These are phyloP conservation scores for Triticum monococcum DNA, from an alignment of 176 grass and related monocot genomes.

Conservation along the genomic window DNA sequence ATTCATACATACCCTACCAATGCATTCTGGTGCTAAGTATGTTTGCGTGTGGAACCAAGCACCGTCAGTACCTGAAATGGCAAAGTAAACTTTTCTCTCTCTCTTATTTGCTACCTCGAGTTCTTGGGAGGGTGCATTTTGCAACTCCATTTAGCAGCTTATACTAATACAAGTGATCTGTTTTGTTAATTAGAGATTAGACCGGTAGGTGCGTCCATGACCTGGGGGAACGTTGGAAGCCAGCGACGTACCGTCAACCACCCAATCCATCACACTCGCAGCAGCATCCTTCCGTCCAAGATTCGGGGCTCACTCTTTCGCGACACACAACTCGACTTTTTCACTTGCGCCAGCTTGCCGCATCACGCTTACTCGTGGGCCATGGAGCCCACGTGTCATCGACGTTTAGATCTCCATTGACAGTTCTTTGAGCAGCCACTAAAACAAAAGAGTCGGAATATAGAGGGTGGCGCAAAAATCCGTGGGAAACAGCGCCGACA, in stretches of 20 bases:
- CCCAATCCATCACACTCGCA: neutral
- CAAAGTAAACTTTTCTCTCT: too few relatives aligned
- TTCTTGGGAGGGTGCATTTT: neutral
- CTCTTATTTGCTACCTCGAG: neutral
- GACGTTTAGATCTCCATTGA: neutral
- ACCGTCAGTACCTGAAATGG: neutral
- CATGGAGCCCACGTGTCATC: neutral
- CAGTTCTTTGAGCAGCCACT: neutral
- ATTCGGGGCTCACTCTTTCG: neutral
- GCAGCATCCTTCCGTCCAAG: neutral
- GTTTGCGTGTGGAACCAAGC: neutral
- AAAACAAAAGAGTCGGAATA: neutral
- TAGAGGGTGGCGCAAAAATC: neutral
- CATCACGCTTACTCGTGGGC: neutral
- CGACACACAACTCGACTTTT: neutral
- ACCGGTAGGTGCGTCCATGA: neutral
- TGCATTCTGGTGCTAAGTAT: too few relatives aligned
- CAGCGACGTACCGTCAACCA: neutral
- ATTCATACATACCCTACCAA: too few relatives aligned
- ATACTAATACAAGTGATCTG: neutral
- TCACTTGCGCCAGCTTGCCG: neutral
- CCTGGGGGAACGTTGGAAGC: neutral
- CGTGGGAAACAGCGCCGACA: slow-evolving; percentile 1
- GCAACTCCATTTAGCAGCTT: neutral
- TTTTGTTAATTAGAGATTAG: neutral